Evolutionary conservation across 2,329 filamentous ascomycete genomes (phyloP), one percentile per base, ranked within the genome.

Genomic region (Chaetomiaceae sp.): DNA sequence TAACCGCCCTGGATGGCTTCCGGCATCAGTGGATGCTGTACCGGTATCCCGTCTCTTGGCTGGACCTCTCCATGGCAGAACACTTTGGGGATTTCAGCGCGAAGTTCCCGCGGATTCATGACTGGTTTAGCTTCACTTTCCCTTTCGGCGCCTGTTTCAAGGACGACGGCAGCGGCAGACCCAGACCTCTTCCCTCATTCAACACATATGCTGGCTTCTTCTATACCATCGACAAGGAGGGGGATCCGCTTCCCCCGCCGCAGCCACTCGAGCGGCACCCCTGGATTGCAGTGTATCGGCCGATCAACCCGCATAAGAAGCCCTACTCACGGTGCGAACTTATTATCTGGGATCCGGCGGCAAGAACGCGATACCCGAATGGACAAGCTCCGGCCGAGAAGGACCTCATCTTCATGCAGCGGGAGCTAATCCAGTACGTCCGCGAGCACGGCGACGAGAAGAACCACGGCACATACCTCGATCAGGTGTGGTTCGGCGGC

Each of bases 271-370:
- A 57, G 29, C 71, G 74, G 9, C 72, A 75, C 40, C 76, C 80
- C 0, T 84, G 80, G 79, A 57, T 82, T 31, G 76, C 68, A 0
- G 61, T 79, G 14, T 73, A 74, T 53, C 73, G 80, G 11, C 73
- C 76, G 0, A 60, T 66, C 4, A 66, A 75, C n/a, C 66, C 70
- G 1, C 69, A 75, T 51, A 14, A 8, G 1, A 63, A 50, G 20
- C 59, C 64, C 1, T 74, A 68, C 62, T 58, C 2, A 0, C 47
- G 49, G 2, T 69, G 71, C 2, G 79, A 83, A 59, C 59, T 84
- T 12, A 67, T 83, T 6, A 78, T 84, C 36, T 82, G 79, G 79
- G 81, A 83, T 56, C 53, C 68, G 1, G 59, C 64, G 1, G 66
- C 69, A 7, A 59, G 55, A 1, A 58, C 64, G 1, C 67, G 63